phyloP scores from a whole-genome alignment of 1,284 basidiomycete species.

The Polyporus tsugae region DNA sequence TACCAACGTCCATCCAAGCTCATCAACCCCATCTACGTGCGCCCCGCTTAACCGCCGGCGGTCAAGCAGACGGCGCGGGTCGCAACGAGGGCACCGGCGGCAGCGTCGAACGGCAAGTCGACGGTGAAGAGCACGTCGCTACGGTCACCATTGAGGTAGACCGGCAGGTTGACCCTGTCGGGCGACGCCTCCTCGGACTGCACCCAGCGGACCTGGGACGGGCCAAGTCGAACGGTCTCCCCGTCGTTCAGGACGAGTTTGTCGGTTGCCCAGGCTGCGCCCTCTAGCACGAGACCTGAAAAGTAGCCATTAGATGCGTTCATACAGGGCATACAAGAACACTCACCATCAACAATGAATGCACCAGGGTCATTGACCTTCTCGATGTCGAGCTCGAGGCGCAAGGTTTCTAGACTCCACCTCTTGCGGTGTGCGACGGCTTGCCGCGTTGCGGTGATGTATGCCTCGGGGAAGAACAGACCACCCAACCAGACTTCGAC shows the following conservation, averaged over 20 bases:
- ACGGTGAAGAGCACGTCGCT: conserved; percentile 91
- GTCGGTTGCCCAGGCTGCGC: conserved; percentile 78
- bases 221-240: conserved; percentile 74
- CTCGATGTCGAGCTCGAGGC: conserved; percentile 82
- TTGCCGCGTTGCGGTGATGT: conserved; percentile 93
- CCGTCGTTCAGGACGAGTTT: conserved; percentile 84
- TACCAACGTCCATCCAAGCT: conserved; percentile 21
- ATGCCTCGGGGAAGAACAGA: conserved; percentile 95
- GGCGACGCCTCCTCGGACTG: conserved; percentile 59
- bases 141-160: conserved; percentile 92
- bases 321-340: not conserved
- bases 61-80: conserved; percentile 87
- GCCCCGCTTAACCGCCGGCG: conserved; percentile 48
- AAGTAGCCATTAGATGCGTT: conserved; percentile 13
- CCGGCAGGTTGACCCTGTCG: conserved; percentile 79
- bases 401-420: conserved; percentile 92
- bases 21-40: conserved; percentile 15
- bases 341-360: conserved; percentile 87
- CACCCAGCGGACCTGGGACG: conserved; percentile 90
- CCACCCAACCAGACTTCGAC: conserved; percentile 91
- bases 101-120: conserved; percentile 77
- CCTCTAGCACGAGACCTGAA: conserved; percentile 85
- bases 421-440: conserved; percentile 90
- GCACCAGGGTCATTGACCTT: conserved; percentile 76
- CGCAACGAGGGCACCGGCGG: conserved; percentile 71